phyloP scores from a whole-genome alignment of 805 yeast genomes.

The Wickerhamiella dianesei region DNA sequence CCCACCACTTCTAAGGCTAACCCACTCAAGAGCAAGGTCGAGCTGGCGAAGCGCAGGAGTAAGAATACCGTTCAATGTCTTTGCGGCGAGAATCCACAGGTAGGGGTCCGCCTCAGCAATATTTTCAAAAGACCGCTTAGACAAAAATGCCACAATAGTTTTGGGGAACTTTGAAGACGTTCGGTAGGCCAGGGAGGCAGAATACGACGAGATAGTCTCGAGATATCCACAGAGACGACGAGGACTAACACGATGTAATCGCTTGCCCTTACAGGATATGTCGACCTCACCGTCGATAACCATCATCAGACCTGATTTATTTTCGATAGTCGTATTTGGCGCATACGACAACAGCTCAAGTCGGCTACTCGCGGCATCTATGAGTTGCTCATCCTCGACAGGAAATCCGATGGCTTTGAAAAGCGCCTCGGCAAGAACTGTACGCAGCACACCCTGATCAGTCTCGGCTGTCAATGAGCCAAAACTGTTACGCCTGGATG shows the following conservation, averaged over 20 bases:
- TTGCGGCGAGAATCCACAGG: slow-evolving; percentile 66
- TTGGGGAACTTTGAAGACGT: slow-evolving; percentile 29
- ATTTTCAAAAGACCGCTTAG: slow-evolving; percentile 47
- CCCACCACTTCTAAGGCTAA: slow-evolving; percentile 78
- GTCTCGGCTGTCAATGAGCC: not conserved
- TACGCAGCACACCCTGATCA: not conserved
- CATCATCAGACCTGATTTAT: not conserved
- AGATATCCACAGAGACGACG: slow-evolving; percentile 87
- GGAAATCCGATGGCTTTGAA: not conserved
- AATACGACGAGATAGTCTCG: slow-evolving; percentile 64
- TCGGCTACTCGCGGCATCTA: not conserved
- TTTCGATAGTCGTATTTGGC: not conserved
- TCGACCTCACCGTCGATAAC: not conserved
- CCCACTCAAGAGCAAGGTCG: slow-evolving; percentile 92
- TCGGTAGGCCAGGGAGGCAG: slow-evolving; percentile 36
- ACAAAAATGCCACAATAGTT: slow-evolving; percentile 53
- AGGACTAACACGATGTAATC: slow-evolving; percentile 43
- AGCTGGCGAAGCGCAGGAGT: slow-evolving; percentile 56
- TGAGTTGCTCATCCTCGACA: not conserved
- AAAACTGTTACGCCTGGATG: not conserved
- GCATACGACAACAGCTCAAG: not conserved
- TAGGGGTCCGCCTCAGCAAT: slow-evolving; percentile 64
- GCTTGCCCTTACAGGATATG: slow-evolving; percentile 1
- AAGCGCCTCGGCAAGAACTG: not conserved
- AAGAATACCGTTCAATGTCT: slow-evolving; percentile 50